Percentiles rank a stretch among this genome's conserved stretches.
phyloP scores from a whole-genome alignment of 768 basidiomycete genomes.

The Porpolomopsis calyptriformis region DNA sequence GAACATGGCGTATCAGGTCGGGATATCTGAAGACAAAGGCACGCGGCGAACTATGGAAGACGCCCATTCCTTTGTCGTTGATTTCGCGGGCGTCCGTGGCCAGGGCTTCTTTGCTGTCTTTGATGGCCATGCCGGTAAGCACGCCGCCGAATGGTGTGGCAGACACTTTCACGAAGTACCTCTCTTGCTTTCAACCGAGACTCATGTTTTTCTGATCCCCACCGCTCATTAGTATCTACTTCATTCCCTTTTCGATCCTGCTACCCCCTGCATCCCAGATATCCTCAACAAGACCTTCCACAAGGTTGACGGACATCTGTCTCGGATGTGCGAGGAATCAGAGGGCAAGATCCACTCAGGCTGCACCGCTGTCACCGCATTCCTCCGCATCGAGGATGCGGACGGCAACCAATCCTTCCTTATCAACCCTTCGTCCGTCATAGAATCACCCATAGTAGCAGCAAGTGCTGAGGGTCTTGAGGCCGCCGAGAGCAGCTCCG shows the following conservation, averaged over 20 bases:
- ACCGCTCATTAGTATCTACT: conserved; percentile 39
- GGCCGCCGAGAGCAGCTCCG: conserved; percentile 32
- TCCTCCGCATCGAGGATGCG: conserved; percentile 82
- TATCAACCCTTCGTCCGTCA: conserved; percentile 17
- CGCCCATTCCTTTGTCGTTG: conserved; percentile 90
- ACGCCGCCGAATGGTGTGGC: conserved; percentile 99
- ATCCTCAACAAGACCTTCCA: conserved; percentile 92
- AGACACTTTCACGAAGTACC: conserved; percentile 84
- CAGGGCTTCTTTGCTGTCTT: conserved; percentile 99
- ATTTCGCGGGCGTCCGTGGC: conserved; percentile 82
- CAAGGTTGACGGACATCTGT: conserved; percentile 75
- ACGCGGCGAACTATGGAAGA: conserved; percentile 94
- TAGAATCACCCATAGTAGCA: conserved; percentile 9
- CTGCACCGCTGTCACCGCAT: conserved; percentile 93
- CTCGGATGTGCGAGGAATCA: conserved; percentile 73
- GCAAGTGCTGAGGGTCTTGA: conserved; percentile 12
- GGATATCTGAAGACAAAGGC: conserved; percentile 78
- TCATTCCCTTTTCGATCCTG: conserved; percentile 50
- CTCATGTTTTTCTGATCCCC: neutral
- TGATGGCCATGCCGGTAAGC: conserved; percentile 97
- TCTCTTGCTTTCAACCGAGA: neutral
- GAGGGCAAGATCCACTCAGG: conserved; percentile 93
- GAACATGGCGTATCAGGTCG: conserved; percentile 58
- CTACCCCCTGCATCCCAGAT: conserved; percentile 63
- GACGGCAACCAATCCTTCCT: conserved; percentile 62